Evolutionary conservation across 495 filamentous ascomycete genomes (phyloP).

Genomic region (Pyrenula massariospora): DNA sequence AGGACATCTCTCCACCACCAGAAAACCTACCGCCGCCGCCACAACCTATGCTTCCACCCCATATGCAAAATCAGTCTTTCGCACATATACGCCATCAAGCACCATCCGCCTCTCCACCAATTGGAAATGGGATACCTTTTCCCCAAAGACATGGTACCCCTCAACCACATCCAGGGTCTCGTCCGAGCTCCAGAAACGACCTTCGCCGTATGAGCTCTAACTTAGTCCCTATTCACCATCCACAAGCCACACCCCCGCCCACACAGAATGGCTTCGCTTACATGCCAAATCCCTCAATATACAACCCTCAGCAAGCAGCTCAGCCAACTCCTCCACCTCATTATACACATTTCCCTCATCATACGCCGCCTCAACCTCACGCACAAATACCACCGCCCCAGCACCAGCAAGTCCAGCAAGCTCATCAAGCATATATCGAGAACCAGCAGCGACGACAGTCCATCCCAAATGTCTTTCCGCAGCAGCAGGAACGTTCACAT

Average conservation of each 20-base stretch:
- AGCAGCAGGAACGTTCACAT: constrained; percentile 23
- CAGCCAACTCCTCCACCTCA: constrained; percentile 22
- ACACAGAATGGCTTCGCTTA: constrained; percentile 70
- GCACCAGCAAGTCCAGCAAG: constrained; percentile 45
- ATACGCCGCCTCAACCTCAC: constrained; percentile 27
- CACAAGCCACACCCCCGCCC: constrained; percentile 46
- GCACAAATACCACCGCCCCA: constrained; percentile 24
- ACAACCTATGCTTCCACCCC: constrained; percentile 55
- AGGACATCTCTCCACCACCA: constrained; percentile 51
- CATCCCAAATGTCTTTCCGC: constrained; percentile 35
- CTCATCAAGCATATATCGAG: constrained; percentile 53
- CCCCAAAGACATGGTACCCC: constrained; percentile 67
- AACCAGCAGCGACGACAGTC: constrained; percentile 47
- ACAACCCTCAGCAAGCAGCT: constrained; percentile 42
- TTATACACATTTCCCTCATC: constrained; percentile 28
- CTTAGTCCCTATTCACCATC: constrained; percentile 49
- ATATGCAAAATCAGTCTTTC: constrained; percentile 65
- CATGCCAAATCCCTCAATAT: constrained; percentile 76
- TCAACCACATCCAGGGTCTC: constrained; percentile 61
- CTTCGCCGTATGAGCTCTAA: constrained; percentile 64
- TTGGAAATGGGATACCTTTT: constrained; percentile 66
- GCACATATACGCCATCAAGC: constrained; percentile 71
- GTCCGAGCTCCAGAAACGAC: constrained; percentile 74
- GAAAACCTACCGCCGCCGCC: constrained; percentile 42
- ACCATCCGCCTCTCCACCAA: constrained; percentile 82